Base-by-base conservation (phyloP, 2,329 filamentous ascomycete genomes). In the Amauroascus verrucosus region DNA sequence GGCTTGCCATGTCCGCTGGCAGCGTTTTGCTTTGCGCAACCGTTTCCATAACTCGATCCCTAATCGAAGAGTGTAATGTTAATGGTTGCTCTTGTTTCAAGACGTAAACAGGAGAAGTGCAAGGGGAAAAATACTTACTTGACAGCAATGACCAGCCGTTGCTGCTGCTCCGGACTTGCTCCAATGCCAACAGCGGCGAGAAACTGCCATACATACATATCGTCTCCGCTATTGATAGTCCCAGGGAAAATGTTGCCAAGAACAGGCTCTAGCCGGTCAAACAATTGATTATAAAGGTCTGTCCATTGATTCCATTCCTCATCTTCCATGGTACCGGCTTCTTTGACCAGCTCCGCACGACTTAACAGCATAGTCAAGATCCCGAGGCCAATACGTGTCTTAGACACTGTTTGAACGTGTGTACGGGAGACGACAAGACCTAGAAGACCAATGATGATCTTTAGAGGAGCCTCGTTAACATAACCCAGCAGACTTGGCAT, bases 151-250 rank as follows among this genome's bases (percentile, higher is more conserved):
- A 98, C 93, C 53, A 98, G 77, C 54, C 90, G 81, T 67, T 95
- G 91, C 70, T 98, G 93, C 71, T 98, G 93, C 61, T 96, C 89
- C 13, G 90, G 88, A 65, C 82, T 90, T 32, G 93, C 91, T 49
- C 88, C 90, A 59, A 95, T 93, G 58, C 93, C 93, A 70, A 96
- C 88, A 11, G 91, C 89, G 7, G 93, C 93, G 59, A 98, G 78
- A 68, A 97, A 94, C 70, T 97, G 91, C 93, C 93, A 98, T 37
- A 97, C 88, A 65, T 97, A 95, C 64, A 95, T 85, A 64, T 98
- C 93, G 60, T 96, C 89, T 48, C 87, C 86, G 6, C 87, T 84
- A 59, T 88, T 89, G 64, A 95, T 87, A n/a, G 85, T 85, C 18
- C 86, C 87, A 0, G 91, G 90, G 80, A 98, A 98, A 58, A 96